Percentiles rank a stretch among this genome's conserved stretches.
Evolutionary conservation across 352 stramenopile species (phyloP).

Genomic region (Peronospora destructor): DNA sequence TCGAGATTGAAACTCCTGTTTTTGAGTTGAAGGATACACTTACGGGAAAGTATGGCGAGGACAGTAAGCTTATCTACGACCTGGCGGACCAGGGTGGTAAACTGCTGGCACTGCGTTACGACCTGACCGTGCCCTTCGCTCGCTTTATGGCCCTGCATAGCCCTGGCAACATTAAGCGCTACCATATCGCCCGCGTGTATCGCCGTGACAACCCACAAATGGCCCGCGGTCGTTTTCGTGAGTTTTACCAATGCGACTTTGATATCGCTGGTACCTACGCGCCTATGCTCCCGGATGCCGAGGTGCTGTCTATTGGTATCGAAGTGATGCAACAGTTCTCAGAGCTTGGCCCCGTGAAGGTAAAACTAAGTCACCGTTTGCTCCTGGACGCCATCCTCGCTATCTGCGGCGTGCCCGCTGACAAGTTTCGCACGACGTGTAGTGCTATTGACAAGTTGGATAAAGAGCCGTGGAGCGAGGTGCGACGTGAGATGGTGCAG

Average conservation of each 20-base stretch:
- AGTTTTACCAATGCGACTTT: constrained; percentile 99
- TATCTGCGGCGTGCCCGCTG: constrained; percentile 93
- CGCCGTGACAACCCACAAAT: constrained; percentile 93
- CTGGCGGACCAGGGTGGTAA: constrained; percentile 97
- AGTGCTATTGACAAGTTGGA: constrained; percentile 99
- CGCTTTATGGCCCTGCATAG: constrained; percentile 96
- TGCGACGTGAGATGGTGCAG: constrained; percentile 92
- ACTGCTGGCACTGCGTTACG: constrained; percentile 91
- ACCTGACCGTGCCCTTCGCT: constrained; percentile 98
- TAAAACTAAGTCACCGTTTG: constrained; percentile 97
- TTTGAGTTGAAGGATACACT: constrained; percentile 99
- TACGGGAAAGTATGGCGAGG: constrained; percentile 98
- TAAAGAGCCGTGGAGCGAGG: constrained; percentile 92
- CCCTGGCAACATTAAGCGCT: constrained; percentile 98
- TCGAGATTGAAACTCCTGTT: constrained; percentile 97
- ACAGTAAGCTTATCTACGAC: constrained; percentile 99
- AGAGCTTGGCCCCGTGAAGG: constrained; percentile 87
- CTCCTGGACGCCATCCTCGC: constrained; percentile 96
- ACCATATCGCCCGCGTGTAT: constrained; percentile 97
- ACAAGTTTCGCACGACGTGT: constrained; percentile 97
- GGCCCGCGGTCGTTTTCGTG: constrained; percentile 92
- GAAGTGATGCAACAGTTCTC: constrained; percentile 87
- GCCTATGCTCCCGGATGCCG: constrained; percentile 94
- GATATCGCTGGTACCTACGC: constrained; percentile 95
- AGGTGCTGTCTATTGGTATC: constrained; percentile 93